Base-by-base conservation (phyloP, 2,329 filamentous ascomycete species). In the Davidsoniella virescens region DNA sequence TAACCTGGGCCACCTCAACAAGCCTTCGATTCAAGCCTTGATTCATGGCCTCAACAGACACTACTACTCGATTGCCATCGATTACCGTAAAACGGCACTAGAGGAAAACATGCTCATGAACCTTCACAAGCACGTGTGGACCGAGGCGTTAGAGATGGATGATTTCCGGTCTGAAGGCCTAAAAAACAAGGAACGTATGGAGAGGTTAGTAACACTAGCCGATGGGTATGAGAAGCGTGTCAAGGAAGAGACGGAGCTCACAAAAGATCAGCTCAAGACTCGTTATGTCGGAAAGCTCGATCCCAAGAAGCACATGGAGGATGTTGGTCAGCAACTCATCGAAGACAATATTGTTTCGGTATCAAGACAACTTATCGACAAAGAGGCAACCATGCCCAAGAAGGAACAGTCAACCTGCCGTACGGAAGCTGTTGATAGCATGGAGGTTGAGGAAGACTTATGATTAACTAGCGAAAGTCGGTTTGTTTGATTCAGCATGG, bases 41-140 rank as follows among this genome's bases (percentile, higher is more conserved):
- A 98, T 98, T 56, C 92, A 98, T 67, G 92, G 92, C 52, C 76
- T 98, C 42, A 98, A 98, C 72, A 77, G 92, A 61, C 92, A 98
- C 71, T 98, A 98, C 75, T 98, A 98, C 75, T 94, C 87, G 59
- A 98, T 98, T 63, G 90, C 79, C 54, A 96, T 98, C 70, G 88
- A 95, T 69, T 98, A 98, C 69, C 77, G 90, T 63, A 98, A 98
- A 73, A 94, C 90, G 0, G 90, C 87, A 1, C 72, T 98, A 47
- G 92, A 98, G 65, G 93, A 98, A 73, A 96, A 94, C 67, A 98
- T 98, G 92, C 68, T 98, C 60, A 98, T 98, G 93, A 98, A 98
- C 64, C 71, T 98, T 57, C 92, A 98, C 76, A 98, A 98, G 74
- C 92, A 96, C 59, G 88, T 95, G 42, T 98, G 92, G 92, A 98